Conservation (phyloP, 2,329 filamentous ascomycete genomes). For the Fusarium sp. region DNA sequence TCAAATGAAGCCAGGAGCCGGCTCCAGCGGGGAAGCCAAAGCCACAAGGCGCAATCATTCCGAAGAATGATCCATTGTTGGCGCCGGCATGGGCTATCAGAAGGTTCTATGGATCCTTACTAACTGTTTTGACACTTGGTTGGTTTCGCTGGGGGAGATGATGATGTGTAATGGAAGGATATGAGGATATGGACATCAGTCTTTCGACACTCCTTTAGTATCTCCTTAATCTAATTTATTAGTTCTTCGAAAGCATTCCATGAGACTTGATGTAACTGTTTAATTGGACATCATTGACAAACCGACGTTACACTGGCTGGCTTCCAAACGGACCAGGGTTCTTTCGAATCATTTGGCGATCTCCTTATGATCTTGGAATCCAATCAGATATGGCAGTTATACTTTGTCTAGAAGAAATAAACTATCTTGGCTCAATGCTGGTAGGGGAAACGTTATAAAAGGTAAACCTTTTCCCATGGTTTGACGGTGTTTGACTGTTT, state of each 20-base stretch:
- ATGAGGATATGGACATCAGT: rapidly evolving
- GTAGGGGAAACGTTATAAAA: too few relatives aligned
- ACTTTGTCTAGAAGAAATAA: too few relatives aligned
- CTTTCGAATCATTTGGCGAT: too few relatives aligned
- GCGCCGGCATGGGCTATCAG: neutral
- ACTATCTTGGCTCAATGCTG: too few relatives aligned
- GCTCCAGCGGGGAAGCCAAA: rapidly evolving
- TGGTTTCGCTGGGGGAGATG: neutral
- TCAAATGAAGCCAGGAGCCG: neutral
- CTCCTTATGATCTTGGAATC: too few relatives aligned
- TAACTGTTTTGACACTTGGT: neutral
- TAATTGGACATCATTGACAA: too few relatives aligned
- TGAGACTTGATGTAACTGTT: too few relatives aligned
- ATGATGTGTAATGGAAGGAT: neutral
- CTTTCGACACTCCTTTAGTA: rapidly evolving
- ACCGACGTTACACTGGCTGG: too few relatives aligned
- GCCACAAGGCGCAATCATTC: rapidly evolving
- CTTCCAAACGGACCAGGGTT: too few relatives aligned
- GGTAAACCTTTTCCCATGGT: neutral
- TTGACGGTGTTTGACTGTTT: neutral
- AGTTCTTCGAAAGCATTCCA: too few relatives aligned
- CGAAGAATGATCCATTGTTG: neutral
- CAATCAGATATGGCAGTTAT: too few relatives aligned
- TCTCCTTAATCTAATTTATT: rapidly evolving
- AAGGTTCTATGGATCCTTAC: neutral